Evolutionary conservation across 495 filamentous ascomycete genomes (phyloP), one percentile per base, ranked within the genome.

Genomic region (Aspergillus sparsus): DNA sequence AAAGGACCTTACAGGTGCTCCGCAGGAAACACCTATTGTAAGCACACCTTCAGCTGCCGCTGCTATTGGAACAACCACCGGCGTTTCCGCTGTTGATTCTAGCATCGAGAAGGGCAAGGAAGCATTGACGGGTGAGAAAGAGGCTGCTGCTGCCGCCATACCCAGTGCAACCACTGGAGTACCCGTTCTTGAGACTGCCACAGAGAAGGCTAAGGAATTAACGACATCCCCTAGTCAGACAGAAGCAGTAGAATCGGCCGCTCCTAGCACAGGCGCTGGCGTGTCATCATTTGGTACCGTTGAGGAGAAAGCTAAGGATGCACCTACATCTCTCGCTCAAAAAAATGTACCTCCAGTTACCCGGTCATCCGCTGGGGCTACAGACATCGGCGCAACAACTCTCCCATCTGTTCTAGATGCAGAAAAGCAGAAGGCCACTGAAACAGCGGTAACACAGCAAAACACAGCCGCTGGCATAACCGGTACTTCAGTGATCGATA

Each of bases 41-140:
- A 53, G 37, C 39, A 44, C 52, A 15, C 46, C 57, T 31, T 31
- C 54, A 10, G 49, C 50, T 34, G 41, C 46, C 13, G 49, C 57
- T 12, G 49, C 57, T 15, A 39, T 33, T 49, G 44, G 31, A 1
- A 33, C 36, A 12, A 31, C 50, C 6, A 39, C 39, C 15, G 50
- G n/a, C 12, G 3, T 42, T 3, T 45, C 57, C 10, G 13, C 31
- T 49, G 42, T 31, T 31, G 53, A 51, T 1, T 11, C 53, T n/a
- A 16, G 0, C 35, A 56, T 51, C 11, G 53, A 52, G 44, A 57
- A 49, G 34, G 6, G 42, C 18, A 44, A 49, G 34, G 58, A 50
- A 11, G 15, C 27, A 12, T 37, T 44, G 10, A 55, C 42, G 8
- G 37, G 11, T 41, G 11, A 41, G n/a, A 41, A 41, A n/a, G 37